Conservation (phyloP, 768 basidiomycete species). For the Tulasnella calospora region DNA sequence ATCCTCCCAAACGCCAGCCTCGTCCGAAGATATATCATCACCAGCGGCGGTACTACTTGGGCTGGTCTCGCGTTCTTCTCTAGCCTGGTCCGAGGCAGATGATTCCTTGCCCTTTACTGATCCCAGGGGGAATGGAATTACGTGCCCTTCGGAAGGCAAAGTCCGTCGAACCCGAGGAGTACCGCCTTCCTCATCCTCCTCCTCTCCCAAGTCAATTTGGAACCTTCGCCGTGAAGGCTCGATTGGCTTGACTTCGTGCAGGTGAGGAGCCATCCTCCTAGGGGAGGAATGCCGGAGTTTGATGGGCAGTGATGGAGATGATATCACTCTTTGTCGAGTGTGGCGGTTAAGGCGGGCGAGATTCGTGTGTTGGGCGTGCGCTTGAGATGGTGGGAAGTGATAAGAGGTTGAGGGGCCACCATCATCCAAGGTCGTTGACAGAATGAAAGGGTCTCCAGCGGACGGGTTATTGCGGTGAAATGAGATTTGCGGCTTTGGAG, state of each 20-base stretch:
- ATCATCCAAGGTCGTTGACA: background rate
- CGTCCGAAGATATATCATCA: conserved; percentile 6
- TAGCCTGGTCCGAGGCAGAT: background rate
- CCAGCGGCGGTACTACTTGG: conserved; percentile 8
- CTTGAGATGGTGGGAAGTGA: background rate
- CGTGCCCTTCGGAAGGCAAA: background rate
- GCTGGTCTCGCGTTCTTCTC: conserved; percentile 19
- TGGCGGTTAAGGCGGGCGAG: background rate
- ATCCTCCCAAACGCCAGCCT: conserved; percentile 14
- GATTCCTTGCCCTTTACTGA: background rate
- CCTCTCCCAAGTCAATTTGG: background rate
- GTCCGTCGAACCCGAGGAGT: background rate
- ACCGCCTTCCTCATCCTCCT: background rate
- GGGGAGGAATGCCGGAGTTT: background rate
- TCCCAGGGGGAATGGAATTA: background rate
- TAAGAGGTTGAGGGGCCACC: background rate
- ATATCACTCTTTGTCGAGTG: background rate
- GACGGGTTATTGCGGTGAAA: background rate
- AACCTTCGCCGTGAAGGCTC: background rate
- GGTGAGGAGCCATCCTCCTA: conserved; percentile 20
- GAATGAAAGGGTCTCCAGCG: background rate
- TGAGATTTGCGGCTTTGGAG: background rate
- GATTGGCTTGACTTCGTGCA: conserved; percentile 27
- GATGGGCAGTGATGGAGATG: background rate
- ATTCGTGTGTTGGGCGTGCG: background rate